phyloP scores from a whole-genome alignment of 768 basidiomycete genomes.

The Lentinula sp. region DNA sequence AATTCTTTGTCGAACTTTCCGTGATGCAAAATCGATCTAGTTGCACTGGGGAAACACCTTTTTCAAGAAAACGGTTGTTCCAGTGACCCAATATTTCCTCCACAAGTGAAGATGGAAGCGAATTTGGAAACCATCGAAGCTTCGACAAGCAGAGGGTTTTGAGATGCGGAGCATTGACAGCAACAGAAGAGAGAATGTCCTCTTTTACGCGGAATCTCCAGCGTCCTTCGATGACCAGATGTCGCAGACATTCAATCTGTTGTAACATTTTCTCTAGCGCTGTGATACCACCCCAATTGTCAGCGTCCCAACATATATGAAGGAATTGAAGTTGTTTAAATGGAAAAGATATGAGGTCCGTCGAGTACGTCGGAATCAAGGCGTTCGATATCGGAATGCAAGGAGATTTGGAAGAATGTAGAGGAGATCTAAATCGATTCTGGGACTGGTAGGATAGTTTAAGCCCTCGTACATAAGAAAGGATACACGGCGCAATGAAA shows the following conservation, averaged over 20 bases:
- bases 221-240: conserved; percentile 1
- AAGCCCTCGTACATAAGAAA: neutral
- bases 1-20: neutral
- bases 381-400: neutral
- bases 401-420: neutral
- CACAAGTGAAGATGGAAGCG: neutral
- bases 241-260: neutral
- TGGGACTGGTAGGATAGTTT: neutral
- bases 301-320: neutral
- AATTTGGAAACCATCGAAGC: neutral
- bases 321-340: neutral
- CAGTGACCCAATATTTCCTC: neutral
- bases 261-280: neutral
- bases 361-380: neutral
- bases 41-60: neutral
- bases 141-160: neutral
- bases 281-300: neutral
- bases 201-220: neutral
- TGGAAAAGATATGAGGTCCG: neutral
- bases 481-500: neutral
- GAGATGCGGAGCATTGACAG: neutral
- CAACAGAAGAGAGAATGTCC: neutral
- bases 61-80: neutral
- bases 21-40: neutral
- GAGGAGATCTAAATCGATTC: neutral